Conservation (phyloP, 2,329 filamentous ascomycete species). For the Fusarium chaquense region DNA sequence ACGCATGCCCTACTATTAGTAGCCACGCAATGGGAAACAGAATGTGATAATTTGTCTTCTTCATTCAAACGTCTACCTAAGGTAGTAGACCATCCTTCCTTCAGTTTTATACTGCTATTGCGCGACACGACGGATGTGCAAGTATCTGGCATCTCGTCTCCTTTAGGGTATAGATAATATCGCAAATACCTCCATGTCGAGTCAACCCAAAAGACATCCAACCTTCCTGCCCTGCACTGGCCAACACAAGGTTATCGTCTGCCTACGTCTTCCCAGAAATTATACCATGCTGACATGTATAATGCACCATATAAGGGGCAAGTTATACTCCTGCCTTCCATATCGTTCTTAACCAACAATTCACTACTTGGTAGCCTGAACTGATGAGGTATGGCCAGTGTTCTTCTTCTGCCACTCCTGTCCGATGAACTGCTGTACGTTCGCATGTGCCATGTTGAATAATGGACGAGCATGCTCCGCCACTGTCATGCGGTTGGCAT, state of each 20-base stretch:
- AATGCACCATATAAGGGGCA: slow-evolving; percentile 17
- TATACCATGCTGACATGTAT: slow-evolving; percentile 22
- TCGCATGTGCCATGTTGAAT: slow-evolving; percentile 56
- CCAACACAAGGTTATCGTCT: slow-evolving; percentile 24
- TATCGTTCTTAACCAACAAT: slow-evolving; percentile 36
- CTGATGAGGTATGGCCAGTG: not conserved
- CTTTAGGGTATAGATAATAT: slow-evolving; percentile 16
- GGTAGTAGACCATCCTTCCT: slow-evolving; percentile 9
- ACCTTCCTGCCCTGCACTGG: slow-evolving; percentile 35
- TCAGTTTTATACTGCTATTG: slow-evolving; percentile 15
- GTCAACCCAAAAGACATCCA: slow-evolving; percentile 48
- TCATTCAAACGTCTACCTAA: not conserved
- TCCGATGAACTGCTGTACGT: slow-evolving; percentile 45
- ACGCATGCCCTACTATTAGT: not conserved
- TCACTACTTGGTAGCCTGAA: slow-evolving; percentile 22
- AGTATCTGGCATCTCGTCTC: slow-evolving; percentile 8
- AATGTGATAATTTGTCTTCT: not conserved
- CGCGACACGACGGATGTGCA: slow-evolving; percentile 12
- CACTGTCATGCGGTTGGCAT: slow-evolving; percentile 55
- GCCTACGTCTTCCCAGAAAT: slow-evolving; percentile 29
- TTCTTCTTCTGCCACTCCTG: slow-evolving; percentile 23
- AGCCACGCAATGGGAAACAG: not conserved
- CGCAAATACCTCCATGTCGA: slow-evolving; percentile 24
- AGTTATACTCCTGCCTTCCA: slow-evolving; percentile 21
- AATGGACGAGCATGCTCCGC: slow-evolving; percentile 57